Base-by-base conservation (phyloP, 2,329 filamentous ascomycete genomes). In the Sclerotinia minor region DNA sequence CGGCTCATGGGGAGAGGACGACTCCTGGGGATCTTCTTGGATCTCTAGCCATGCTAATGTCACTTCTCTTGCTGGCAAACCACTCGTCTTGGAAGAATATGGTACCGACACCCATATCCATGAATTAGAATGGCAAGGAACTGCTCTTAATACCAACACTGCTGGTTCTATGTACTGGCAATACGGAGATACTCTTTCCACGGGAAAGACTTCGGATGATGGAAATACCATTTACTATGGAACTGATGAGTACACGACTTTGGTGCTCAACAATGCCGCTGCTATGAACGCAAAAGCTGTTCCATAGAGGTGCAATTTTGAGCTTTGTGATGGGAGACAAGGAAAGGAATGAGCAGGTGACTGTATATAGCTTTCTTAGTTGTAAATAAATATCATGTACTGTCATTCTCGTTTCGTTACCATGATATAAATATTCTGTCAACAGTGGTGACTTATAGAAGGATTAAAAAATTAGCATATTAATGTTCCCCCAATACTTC, bases 1-100 rank as follows among this genome's bases (percentile, higher is more conserved):
- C 0, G 54, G 64, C 11, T 76, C 76, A 67, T 85, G 83, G 81
- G 71, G 73, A 57, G 74, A 76, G 59, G 71, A 67, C 13, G 72
- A 73, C 29, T 71, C 75, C 15, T 83, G 80, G 78, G 84, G 82
- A 11, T 79, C 79, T 57, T 75, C 76, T 9, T 85, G 83, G 83
- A 79, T 84, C 67, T 73, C 73, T 7, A 75, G 79, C 2, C 83
- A 86, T 70, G 82, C 76, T 8, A 74, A 74, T 29, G 75, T 77
- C 8, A 80, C 79, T 50, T 69, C 73, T 32, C 70, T 76, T 44
- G 72, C 79, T 32, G 78, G 78, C 29, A 82, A 81, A 68, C 80
- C 80, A 5, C 77, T 78, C 52, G 69, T 81, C 19, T 72, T 79
- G 47, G 80, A 81, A 66, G 80, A 81, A 67, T 81, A 80, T 53